These are phyloP conservation scores for Claviceps arundinis DNA, from an alignment of 2,329 filamentous ascomycete species.

Conservation along the genomic window DNA sequence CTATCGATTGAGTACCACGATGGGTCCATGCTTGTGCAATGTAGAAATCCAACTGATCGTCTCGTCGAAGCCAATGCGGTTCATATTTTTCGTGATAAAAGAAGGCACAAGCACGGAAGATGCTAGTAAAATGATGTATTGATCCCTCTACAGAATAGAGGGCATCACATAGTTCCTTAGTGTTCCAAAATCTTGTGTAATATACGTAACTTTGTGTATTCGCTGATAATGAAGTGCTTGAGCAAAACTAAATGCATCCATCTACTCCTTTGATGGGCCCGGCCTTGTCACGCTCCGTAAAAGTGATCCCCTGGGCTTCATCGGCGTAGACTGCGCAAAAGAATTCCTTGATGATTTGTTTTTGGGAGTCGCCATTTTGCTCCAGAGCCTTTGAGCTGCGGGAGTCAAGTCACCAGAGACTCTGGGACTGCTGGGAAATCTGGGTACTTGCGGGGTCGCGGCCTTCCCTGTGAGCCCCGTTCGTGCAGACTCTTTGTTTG, in stretches of 20 bases:
- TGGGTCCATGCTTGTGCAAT: neutral
- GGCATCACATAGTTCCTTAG: neutral
- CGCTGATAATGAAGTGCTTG: neutral
- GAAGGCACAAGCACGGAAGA: neutral
- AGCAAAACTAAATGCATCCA: neutral
- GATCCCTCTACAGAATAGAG: too few relatives aligned
- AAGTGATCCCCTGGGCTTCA: slow-evolving; percentile 25
- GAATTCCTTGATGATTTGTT: slow-evolving; percentile 19
- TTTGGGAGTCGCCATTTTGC: slow-evolving; percentile 39
- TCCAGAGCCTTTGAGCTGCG: slow-evolving; percentile 57
- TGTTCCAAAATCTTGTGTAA: too few relatives aligned
- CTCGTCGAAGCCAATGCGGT: neutral
- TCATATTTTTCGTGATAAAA: neutral
- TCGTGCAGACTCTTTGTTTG: slow-evolving; percentile 49
- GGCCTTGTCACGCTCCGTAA: slow-evolving; percentile 20
- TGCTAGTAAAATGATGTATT: neutral
- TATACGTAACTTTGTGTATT: neutral
- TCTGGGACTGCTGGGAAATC: slow-evolving; percentile 53
- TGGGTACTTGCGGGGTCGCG: slow-evolving; percentile 50
- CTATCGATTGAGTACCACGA: too few relatives aligned
- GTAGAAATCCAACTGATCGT: neutral
- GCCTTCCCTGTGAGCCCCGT: slow-evolving; percentile 47
- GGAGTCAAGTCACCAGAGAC: slow-evolving; percentile 51
- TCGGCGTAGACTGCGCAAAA: slow-evolving; percentile 24
- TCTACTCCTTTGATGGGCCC: slow-evolving; percentile 11